phyloP scores from a whole-genome alignment of 768 basidiomycete genomes.

The Suillus tomentosus region DNA sequence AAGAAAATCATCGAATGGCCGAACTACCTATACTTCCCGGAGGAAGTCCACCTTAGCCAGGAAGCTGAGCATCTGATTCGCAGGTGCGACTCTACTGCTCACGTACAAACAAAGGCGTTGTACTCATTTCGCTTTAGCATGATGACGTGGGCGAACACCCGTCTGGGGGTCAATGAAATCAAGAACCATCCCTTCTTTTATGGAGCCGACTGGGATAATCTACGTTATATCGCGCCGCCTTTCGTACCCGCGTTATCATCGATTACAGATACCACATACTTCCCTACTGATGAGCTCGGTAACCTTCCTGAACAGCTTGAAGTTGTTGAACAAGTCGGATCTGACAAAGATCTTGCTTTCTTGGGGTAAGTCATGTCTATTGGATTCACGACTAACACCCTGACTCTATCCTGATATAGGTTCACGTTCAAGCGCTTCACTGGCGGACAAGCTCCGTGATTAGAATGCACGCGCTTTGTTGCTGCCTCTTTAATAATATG shows the following conservation, averaged over 20 bases:
- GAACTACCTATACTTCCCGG: constrained; percentile 88
- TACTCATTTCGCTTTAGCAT: constrained; percentile 49
- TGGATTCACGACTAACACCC: constrained; percentile 2
- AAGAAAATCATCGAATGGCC: constrained; percentile 98
- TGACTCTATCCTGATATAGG: constrained; percentile 38
- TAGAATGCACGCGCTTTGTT: not conserved
- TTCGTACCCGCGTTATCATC: constrained; percentile 93
- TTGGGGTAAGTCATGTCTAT: constrained; percentile 48
- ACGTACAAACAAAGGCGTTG: not conserved
- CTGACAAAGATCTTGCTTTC: constrained; percentile 71
- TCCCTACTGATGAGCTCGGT: constrained; percentile 92
- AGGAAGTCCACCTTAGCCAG: constrained; percentile 90
- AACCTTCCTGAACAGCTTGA: constrained; percentile 64
- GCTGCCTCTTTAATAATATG: constrained; percentile 11
- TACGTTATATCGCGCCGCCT: constrained; percentile 93
- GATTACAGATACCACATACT: constrained; percentile 93
- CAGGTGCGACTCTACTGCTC: constrained; percentile 49
- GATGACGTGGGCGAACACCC: constrained; percentile 79
- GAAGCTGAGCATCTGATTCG: constrained; percentile 92
- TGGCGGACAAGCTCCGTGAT: constrained; percentile 6
- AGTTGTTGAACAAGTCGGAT: constrained; percentile 59
- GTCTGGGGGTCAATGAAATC: constrained; percentile 82
- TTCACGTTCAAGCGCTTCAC: constrained; percentile 85
- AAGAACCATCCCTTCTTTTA: constrained; percentile 93
- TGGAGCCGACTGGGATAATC: constrained; percentile 91